Base-by-base conservation (phyloP, 352 stramenopile genomes). In the Globisporangium orthogonon region DNA sequence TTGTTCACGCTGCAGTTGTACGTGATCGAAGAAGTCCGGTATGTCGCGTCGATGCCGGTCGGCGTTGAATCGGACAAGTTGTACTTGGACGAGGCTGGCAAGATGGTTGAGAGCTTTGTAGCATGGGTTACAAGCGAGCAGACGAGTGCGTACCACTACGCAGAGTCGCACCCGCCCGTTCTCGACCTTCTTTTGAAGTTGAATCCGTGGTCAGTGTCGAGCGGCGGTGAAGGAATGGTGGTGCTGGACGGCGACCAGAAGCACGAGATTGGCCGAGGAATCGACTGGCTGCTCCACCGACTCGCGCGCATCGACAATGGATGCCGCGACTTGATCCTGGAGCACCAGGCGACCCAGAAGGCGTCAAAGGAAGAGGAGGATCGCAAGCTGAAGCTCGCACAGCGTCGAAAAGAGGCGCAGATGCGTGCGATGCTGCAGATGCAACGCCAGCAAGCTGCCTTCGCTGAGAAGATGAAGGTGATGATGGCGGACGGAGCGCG, bases 1-100 rank as follows among this genome's bases (percentile, higher is more conserved):
- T 61, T 94, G 52, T 86, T 94, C 49, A 94, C 85, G 7, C 63
- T 92, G 18, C 85, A 94, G 43, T 43, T 92, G 29, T 92, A 94
- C 58, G 85, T 91, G 5, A 76, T 94, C 15, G 80, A 90, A 65
- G 79, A 88, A 28, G 63, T 89, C 11, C 73, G 69, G 18, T 91
- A 91, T 53, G 69, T 79, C 23, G 65, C 80, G 51, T 78, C 70
- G n/a, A 78, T 76, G 46, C 66, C 67, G 44, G 54, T 70, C 15
- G 70, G 62, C 5, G 74, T 71, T 1, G 73, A 82, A n/a, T 54
- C 65, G 13, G 69, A 86, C 35, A 62, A 64, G 11, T 52, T 67
- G 46, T 83, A 84, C 48, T 66, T 66, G 13, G 66, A 82, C 2
- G 66, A 83, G 57, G 76, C 75, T 17, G 65, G 58, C 7, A 49